A percentile compares a stretch with the other conserved stretches of the same genome.
Evolutionary conservation across 2,329 filamentous ascomycete species (phyloP).

Genomic region (Ophiosphaerella narmari): DNA sequence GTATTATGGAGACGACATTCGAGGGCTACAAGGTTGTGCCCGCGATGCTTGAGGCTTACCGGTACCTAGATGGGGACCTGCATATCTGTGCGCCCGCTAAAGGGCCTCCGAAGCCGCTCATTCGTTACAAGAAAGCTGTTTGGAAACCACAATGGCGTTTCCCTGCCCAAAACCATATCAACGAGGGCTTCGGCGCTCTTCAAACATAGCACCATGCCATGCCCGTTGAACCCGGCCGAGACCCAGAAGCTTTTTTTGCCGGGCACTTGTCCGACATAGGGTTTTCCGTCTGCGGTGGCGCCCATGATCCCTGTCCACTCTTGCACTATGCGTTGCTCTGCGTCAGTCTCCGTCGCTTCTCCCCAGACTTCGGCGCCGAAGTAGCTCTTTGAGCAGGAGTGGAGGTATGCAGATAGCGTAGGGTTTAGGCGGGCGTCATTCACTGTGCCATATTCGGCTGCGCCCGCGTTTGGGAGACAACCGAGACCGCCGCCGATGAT

Average conservation of each 20-base stretch:
- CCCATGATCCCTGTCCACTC: slow-evolving; percentile 60
- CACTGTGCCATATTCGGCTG: slow-evolving; percentile 59
- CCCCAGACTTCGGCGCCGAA: slow-evolving; percentile 56
- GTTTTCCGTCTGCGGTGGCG: slow-evolving; percentile 55
- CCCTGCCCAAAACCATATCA: slow-evolving; percentile 54
- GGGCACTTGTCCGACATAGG: slow-evolving; percentile 53
- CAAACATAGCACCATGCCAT: slow-evolving; percentile 68
- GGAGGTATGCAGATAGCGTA: slow-evolving; percentile 56
- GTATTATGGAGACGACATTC: no score
- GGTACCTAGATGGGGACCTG: background rate
- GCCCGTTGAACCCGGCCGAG: slow-evolving; percentile 66
- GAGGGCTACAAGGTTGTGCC: no score
- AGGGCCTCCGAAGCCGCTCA: slow-evolving; percentile 47
- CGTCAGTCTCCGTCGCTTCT: slow-evolving; percentile 20
- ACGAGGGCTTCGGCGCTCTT: slow-evolving; percentile 63
- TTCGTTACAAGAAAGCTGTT: slow-evolving; percentile 54
- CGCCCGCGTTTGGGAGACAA: slow-evolving; percentile 48
- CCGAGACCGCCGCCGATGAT: slow-evolving; percentile 65
- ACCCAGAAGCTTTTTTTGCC: slow-evolving; percentile 57
- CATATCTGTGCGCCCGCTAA: slow-evolving; percentile 35
- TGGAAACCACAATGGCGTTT: slow-evolving; percentile 58
- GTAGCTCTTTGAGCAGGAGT: slow-evolving; percentile 50
- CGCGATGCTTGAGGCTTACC: no score
- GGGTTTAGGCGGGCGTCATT: slow-evolving; percentile 60
- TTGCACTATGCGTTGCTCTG: slow-evolving; percentile 34